Evolutionary conservation across 495 filamentous ascomycete species (phyloP), one percentile per base, ranked within the genome.

Genomic region (Talaromyces nanjingensis): DNA sequence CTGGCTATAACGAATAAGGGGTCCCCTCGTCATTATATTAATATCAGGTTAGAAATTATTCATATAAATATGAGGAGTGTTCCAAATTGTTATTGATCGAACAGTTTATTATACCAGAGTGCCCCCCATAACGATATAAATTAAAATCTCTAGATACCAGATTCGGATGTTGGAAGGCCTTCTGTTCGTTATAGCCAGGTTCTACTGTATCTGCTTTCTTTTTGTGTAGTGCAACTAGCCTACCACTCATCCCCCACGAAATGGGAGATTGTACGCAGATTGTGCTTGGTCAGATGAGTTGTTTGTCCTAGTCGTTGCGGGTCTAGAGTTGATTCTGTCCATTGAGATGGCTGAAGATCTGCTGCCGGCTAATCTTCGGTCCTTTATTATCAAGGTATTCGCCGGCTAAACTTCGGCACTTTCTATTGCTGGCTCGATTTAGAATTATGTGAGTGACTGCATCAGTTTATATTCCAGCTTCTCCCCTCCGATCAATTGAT

Each of bases 331-430:
- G 45, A 49, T 18, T 49, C 45, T 49, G 18, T 56, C 53, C 53
- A 56, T 56, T 54, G 20, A 54, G 52, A 54, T 27, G 52, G 14
- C 3, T 11, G 12, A 27, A 24, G 24, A 8, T 25, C 18, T 16
- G 22, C 20, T 14, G 39, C 60, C 60, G 60, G 60, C 42, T 62
- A 62, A 62, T 27, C 60, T 53, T 53, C 60, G 60, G 60, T 20
- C 39, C 22, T 60, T 60, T 47, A 22, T 4, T 47, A 22, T 24
- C 12, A 45, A 20, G 33, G 33, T 37, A 11, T 37, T 1, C 5
- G 39, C 60, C 60, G 60, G 60, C 42, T 62, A 62, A 62, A 18
- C 60, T 62, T 62, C 60, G 60, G 60, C 45, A 27, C 14, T 61
- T 49, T 49, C 22, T 31, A 25, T 25, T 27, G 20, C 18, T 25